Percentiles rank a stretch among this genome's conserved stretches.
These are phyloP conservation scores for Trifolium dubium DNA, from an alignment of 306 rosid species.

Conservation along the genomic window DNA sequence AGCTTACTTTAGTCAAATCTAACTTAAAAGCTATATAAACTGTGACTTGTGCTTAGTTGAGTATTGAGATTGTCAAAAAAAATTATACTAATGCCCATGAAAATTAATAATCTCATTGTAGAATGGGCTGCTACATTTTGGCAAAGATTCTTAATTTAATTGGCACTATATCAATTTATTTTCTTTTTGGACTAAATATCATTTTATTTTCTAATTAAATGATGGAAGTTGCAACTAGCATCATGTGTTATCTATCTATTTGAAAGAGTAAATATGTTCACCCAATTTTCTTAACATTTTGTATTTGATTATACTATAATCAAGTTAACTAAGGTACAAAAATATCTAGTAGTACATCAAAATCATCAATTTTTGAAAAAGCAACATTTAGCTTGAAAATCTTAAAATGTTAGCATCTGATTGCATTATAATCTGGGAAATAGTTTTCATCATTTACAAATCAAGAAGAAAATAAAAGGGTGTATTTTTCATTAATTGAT, in stretches of 20 bases:
- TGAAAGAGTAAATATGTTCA: background rate
- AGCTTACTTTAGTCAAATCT: too few species aligned
- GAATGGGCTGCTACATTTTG: too few species aligned
- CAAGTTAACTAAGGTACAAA: background rate
- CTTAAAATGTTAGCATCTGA: constrained; percentile 6
- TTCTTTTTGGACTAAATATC: background rate
- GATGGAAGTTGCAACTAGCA: too few species aligned
- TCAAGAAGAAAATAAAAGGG: constrained; percentile 21
- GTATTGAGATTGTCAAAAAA: too few species aligned
- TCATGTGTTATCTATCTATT: too few species aligned
- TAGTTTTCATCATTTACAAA: constrained; percentile 17
- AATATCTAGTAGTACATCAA: constrained; percentile 7
- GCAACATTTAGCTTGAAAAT: constrained; percentile 4
- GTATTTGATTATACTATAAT: background rate
- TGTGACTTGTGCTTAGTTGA: too few species aligned
- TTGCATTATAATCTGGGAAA: constrained; percentile 21
- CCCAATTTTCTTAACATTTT: background rate
- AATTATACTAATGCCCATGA: too few species aligned
- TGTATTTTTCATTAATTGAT: constrained; percentile 40
- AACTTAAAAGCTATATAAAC: too few species aligned
- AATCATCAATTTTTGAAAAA: background rate
- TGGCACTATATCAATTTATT: too few species aligned
- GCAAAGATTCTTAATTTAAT: too few species aligned
- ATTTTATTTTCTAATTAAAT: too few species aligned
- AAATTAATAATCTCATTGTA: too few species aligned